A percentile compares a stretch with the other conserved stretches of the same genome.
phyloP scores from a whole-genome alignment of 1,284 basidiomycete species.

The Ceratobasidium sp. region DNA sequence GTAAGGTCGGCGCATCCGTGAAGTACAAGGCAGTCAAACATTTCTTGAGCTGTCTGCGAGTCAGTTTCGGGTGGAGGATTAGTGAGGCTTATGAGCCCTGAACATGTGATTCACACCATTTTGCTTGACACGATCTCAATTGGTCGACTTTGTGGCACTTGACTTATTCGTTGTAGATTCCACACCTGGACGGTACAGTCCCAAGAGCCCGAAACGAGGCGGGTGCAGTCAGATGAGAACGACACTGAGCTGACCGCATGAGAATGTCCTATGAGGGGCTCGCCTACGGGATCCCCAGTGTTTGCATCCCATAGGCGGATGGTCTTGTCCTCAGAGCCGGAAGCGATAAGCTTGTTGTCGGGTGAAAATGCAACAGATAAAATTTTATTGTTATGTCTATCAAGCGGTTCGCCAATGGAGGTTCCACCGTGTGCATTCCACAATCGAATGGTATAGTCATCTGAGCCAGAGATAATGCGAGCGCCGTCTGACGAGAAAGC shows the following conservation, averaged over 20 bases:
- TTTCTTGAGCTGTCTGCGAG: constrained; percentile 2
- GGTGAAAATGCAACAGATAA: constrained; percentile 6
- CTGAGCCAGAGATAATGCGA: neutral
- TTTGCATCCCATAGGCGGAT: constrained; percentile 12
- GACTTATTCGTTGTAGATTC: too few relatives aligned
- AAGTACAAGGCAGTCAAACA: constrained; percentile 10
- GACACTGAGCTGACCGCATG: constrained; percentile 4
- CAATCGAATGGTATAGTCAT: neutral
- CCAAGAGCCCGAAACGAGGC: too few relatives aligned
- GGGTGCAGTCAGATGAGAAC: neutral
- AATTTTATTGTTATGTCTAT: constrained; percentile 5
- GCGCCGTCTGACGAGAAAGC: neutral
- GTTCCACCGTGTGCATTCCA: constrained; percentile 22
- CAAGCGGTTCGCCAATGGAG: neutral
- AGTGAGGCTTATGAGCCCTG: too few relatives aligned
- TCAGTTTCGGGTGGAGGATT: too few relatives aligned
- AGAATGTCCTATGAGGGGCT: neutral
- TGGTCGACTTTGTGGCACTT: too few relatives aligned
- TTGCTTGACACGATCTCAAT: too few relatives aligned
- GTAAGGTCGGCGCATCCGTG: constrained; percentile 13
- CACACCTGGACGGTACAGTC: too few relatives aligned
- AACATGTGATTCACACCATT: too few relatives aligned
- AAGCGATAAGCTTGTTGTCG: neutral
- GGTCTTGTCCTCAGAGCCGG: neutral
- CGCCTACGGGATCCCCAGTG: neutral